phyloP scores from a whole-genome alignment of 139 green algal genomes.

The Trebouxia sp. region DNA sequence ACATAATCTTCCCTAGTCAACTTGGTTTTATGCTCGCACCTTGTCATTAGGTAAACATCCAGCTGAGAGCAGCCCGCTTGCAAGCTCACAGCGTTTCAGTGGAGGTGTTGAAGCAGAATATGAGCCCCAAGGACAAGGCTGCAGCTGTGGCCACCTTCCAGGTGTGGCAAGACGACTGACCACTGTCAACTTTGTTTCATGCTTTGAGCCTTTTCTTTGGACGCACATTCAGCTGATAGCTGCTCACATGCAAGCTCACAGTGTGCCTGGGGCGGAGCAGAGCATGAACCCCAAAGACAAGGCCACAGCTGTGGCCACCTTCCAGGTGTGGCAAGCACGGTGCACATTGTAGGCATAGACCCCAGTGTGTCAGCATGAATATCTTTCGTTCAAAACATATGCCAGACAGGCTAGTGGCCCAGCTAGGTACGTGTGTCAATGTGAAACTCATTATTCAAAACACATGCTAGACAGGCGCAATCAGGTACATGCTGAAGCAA shows the following conservation, averaged over 20 bases:
- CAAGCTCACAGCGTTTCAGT: slow-evolving; percentile 32
- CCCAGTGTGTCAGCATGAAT: too few species aligned
- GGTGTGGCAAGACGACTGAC: neutral
- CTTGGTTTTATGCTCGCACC: neutral
- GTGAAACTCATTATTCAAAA: too few species aligned
- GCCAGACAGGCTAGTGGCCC: too few species aligned
- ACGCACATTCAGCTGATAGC: slow-evolving; percentile 66
- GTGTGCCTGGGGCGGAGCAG: slow-evolving; percentile 36
- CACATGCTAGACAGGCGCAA: too few species aligned
- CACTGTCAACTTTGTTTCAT: neutral
- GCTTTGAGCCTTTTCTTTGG: neutral
- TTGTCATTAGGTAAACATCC: slow-evolving; percentile 45
- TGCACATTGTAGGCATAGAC: too few species aligned
- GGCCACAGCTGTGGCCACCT: slow-evolving; percentile 49
- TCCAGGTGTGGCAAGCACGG: slow-evolving; percentile 38
- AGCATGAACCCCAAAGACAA: slow-evolving; percentile 28
- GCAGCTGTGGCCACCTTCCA: slow-evolving; percentile 58
- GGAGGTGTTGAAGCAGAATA: slow-evolving; percentile 42
- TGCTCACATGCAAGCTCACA: slow-evolving; percentile 36
- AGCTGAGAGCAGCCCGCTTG: slow-evolving; percentile 60
- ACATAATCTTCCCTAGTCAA: neutral
- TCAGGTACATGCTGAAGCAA: too few species aligned
- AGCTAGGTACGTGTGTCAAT: too few species aligned
- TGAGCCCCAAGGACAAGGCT: slow-evolving; percentile 28
- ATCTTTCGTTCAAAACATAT: too few species aligned